Percentiles rank a stretch among this genome's conserved stretches.
phyloP scores from a whole-genome alignment of 2,329 filamentous ascomycete species.

The Ophiocordyceps australis region DNA sequence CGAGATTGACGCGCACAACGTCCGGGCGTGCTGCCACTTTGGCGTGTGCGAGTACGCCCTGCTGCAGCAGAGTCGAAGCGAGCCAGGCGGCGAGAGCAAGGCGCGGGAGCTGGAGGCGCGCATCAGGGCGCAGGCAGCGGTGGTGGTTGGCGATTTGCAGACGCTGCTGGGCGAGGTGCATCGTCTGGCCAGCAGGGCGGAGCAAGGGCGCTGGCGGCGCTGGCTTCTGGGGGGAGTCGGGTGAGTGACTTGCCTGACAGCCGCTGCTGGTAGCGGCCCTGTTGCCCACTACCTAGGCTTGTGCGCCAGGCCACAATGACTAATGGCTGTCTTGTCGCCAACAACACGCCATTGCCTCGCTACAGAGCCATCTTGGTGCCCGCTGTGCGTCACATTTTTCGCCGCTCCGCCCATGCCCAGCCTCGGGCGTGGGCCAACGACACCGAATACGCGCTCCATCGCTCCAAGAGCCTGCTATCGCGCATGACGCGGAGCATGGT shows the following conservation, averaged over 20 bases:
- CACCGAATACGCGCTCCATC: constrained; percentile 38
- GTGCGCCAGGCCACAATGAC: too few relatives aligned
- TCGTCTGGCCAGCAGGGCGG: constrained; percentile 21
- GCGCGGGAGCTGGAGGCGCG: constrained; percentile 21
- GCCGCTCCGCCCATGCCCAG: constrained; percentile 19
- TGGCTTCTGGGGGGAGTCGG: constrained; percentile 32
- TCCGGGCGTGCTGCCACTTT: constrained; percentile 16
- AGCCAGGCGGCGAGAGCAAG: constrained; percentile 10
- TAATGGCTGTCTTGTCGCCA: not conserved
- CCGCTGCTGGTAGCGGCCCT: not conserved
- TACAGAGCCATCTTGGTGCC: constrained; percentile 31
- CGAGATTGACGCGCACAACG: constrained; percentile 7
- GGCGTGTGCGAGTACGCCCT: constrained; percentile 16
- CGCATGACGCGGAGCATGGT: constrained; percentile 27
- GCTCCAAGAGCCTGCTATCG: constrained; percentile 28
- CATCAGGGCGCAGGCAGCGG: constrained; percentile 20
- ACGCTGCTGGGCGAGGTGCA: constrained; percentile 24
- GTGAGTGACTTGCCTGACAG: constrained; percentile 16
- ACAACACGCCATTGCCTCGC: constrained; percentile 2
- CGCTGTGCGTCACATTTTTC: constrained; percentile 30
- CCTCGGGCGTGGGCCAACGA: constrained; percentile 22
- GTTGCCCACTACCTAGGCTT: not conserved
- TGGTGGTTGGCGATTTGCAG: constrained; percentile 25
- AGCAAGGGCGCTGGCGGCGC: constrained; percentile 30
- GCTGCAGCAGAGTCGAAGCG: constrained; percentile 12